Percentiles rank a stretch among this genome's conserved stretches.
Evolutionary conservation across 1,139 yeast species (phyloP).

Genomic region (Yamadazyma atmosphaerica): DNA sequence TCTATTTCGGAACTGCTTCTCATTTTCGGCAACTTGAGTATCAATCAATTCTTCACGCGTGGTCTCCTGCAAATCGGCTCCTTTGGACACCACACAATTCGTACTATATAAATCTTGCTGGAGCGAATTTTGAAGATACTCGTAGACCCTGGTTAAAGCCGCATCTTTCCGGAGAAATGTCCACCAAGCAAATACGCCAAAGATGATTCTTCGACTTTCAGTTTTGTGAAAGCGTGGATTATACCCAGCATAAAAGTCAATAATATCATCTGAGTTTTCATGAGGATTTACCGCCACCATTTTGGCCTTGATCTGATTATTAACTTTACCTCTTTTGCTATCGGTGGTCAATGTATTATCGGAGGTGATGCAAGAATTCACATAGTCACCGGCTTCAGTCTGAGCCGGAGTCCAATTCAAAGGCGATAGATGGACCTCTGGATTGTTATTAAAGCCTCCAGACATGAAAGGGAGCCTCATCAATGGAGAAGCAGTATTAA

Average conservation of each 20-base stretch:
- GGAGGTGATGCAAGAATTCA: background rate
- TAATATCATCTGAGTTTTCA: constrained; percentile 22
- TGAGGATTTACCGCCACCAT: constrained; percentile 31
- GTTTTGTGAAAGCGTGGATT: constrained; percentile 25
- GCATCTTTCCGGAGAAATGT: constrained; percentile 37
- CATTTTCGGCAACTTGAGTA: constrained; percentile 1
- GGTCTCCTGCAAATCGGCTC: background rate
- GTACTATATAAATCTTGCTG: background rate
- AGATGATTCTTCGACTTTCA: constrained; percentile 26
- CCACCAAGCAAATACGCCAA: constrained; percentile 44
- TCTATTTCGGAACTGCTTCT: constrained; percentile 4
- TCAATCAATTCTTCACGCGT: background rate
- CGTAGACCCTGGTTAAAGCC: constrained; percentile 22
- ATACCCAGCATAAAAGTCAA: constrained; percentile 36
- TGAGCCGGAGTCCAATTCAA: constrained; percentile 11
- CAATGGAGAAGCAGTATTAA: constrained; percentile 4
- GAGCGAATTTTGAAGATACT: constrained; percentile 3
- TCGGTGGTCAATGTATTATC: background rate
- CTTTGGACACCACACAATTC: background rate
- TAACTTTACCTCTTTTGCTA: background rate
- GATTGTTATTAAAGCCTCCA: constrained; percentile 2
- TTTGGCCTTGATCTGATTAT: constrained; percentile 3
- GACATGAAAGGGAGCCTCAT: constrained; percentile 1
- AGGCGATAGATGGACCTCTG: constrained; percentile 15
- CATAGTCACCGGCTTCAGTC: background rate